phyloP scores from a whole-genome alignment of 805 yeast species.

The Cyberlindnera mississippiensis region DNA sequence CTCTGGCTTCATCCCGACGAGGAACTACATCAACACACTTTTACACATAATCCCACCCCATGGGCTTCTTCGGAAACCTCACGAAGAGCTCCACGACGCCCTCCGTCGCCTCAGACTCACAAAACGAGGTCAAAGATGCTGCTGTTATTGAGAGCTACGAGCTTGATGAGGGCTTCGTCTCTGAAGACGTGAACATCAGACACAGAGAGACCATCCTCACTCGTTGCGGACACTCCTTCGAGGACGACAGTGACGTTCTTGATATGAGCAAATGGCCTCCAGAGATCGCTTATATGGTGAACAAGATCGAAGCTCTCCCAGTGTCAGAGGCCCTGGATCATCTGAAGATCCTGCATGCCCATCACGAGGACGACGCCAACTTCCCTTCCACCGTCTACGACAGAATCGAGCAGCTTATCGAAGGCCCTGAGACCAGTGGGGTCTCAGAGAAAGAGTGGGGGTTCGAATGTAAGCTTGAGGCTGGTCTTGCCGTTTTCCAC shows the following conservation, averaged over 20 bases:
- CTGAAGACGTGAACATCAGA: conserved; percentile 9
- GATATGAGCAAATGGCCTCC: conserved; percentile 14
- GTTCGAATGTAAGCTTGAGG: conserved; percentile 29
- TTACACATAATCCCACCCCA: background rate
- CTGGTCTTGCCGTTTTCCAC: conserved; percentile 32
- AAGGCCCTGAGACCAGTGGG: conserved; percentile 26
- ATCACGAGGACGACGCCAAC: conserved; percentile 47
- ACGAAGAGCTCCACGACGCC: conserved; percentile 7
- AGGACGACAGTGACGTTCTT: conserved; percentile 15
- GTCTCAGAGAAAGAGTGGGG: conserved; percentile 17
- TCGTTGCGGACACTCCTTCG: conserved; percentile 16
- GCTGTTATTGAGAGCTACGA: conserved; percentile 9
- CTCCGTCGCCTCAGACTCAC: background rate
- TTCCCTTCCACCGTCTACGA: conserved; percentile 30
- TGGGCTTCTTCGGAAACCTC: conserved; percentile 1
- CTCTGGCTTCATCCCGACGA: too few relatives aligned
- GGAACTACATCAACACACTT: background rate
- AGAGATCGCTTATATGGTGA: conserved; percentile 36
- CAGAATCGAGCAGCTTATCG: conserved; percentile 28
- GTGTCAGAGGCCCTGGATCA: conserved; percentile 22
- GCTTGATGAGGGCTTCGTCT: conserved; percentile 6
- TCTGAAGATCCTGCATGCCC: conserved; percentile 35
- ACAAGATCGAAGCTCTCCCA: conserved; percentile 25
- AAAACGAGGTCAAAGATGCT: conserved; percentile 3
- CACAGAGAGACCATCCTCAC: conserved; percentile 12